phyloP scores from a whole-genome alignment of 2,329 filamentous ascomycete species.

The Gnomoniopsis sp. region DNA sequence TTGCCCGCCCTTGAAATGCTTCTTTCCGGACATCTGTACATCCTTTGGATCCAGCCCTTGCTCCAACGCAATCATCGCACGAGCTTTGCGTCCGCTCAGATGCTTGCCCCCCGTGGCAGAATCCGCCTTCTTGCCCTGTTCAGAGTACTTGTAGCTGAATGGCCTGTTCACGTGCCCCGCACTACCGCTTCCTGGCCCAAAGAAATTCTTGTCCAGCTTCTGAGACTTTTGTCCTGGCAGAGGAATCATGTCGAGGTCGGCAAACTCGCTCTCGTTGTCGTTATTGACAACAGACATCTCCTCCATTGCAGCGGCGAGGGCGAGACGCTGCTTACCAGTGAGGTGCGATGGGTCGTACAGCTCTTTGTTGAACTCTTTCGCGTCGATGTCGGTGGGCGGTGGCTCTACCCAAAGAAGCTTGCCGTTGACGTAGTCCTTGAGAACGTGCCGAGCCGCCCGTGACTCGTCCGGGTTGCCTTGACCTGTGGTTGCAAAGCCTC shows the following conservation, averaged over 20 bases:
- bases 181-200: slow-evolving; percentile 60
- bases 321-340: slow-evolving; percentile 73
- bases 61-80: slow-evolving; percentile 77
- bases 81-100: slow-evolving; percentile 78
- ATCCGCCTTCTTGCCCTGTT: slow-evolving; percentile 60
- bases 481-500: slow-evolving; percentile 88
- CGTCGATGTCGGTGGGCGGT: slow-evolving; percentile 71
- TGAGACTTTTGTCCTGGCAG: slow-evolving; percentile 69
- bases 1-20: slow-evolving; percentile 84
- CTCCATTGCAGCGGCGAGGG: slow-evolving; percentile 51
- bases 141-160: slow-evolving; percentile 85
- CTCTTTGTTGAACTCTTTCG: slow-evolving; percentile 78
- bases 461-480: slow-evolving; percentile 91
- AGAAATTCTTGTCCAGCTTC: slow-evolving; percentile 85
- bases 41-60: slow-evolving; percentile 82
- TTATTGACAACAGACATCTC: slow-evolving; percentile 36
- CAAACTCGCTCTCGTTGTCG: slow-evolving; percentile 32
- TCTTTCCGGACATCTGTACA: slow-evolving; percentile 70
- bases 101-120: slow-evolving; percentile 47
- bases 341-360: slow-evolving; percentile 82
- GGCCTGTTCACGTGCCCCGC: slow-evolving; percentile 71
- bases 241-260: slow-evolving; percentile 45
- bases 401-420: slow-evolving; percentile 92
- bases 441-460: slow-evolving; percentile 79
- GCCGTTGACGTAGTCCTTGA: slow-evolving; percentile 97